Base-by-base conservation (phyloP, 2,329 filamentous ascomycete species). In the Penicillium sp. region DNA sequence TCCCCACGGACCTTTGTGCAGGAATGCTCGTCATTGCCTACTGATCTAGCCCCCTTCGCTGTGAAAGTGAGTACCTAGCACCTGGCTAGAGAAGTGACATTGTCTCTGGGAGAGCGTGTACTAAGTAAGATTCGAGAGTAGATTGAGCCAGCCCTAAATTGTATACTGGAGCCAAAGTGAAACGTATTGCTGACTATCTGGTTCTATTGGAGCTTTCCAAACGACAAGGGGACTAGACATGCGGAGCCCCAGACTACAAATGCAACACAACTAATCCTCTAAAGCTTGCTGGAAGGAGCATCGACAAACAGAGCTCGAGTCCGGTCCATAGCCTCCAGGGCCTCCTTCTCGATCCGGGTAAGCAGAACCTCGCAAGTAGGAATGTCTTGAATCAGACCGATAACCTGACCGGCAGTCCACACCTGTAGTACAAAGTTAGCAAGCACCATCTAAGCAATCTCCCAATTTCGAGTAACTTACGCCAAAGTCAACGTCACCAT, bases 361-460 rank as follows among this genome's bases (percentile, higher is more conserved):
- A 90, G 73, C 22, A 93, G 74, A 1, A 74, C 83, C 39, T 80
- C 79, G 64, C 88, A 92, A 0, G 85, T 88, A 8, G 87, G 87
- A 46, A 91, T 88, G 62, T 93, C 88, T 60, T 92, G 83, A 54
- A 93, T 93, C 48, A 93, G 69, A 5, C 88, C 88, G 58, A 99
- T 95, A 59, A 97, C 92, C 69, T 96, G 92, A 10, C 93, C 93
- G 8, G 92, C 90, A 16, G 93, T 97, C 93, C 93, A 99, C 33
- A 96, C 88, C 87, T 92, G 61, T 37, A 16, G 13, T 4, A 16
- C 46, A 39, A 54, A 34, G 47, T 62, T 46, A 61, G 52, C 39
- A 49, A 31, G 30, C 35, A 36, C 16, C 11, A 16, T 14, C 4
- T 9, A 18, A 18, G 18, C 28, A 49, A 28, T n/a, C n/a, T n/a